A percentile compares a stretch with the other conserved stretches of the same genome.
These are phyloP conservation scores for Catenaria anguillulae DNA, from an alignment of 371 early-diverging fungal species.

Conservation along the genomic window DNA sequence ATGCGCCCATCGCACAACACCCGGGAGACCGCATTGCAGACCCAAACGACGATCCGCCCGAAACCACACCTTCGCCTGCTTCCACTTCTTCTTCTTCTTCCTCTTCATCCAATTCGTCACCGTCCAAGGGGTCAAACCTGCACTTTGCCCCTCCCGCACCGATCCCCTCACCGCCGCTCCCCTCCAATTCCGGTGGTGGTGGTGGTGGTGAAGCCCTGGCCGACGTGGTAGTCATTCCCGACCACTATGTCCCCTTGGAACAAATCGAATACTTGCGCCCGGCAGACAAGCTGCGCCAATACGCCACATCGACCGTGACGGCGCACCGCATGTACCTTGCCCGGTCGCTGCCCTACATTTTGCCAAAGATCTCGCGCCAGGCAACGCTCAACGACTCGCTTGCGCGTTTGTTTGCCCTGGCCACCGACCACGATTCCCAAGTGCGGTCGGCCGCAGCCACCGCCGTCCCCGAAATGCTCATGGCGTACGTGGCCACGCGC, in stretches of 20 bases:
- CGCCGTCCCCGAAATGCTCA: neutral
- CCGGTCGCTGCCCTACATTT: neutral
- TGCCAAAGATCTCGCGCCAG: neutral
- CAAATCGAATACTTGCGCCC: conserved; percentile 6
- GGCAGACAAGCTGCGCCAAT: conserved; percentile 7
- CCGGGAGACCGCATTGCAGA: conserved; percentile 1
- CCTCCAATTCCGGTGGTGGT: no score
- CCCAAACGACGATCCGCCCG: neutral
- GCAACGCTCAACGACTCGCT: neutral
- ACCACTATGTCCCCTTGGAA: conserved; percentile 7
- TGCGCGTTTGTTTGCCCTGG: neutral
- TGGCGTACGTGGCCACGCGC: neutral
- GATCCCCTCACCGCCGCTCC: no score
- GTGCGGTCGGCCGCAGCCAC: neutral
- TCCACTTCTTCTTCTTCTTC: no score
- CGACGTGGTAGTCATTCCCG: conserved; percentile 3
- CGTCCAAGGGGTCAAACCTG: no score
- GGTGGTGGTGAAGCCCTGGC: no score
- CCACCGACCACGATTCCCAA: neutral
- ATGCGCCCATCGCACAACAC: no score
- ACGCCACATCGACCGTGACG: neutral
- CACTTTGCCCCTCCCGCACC: no score
- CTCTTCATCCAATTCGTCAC: no score
- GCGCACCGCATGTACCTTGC: conserved; percentile 4
- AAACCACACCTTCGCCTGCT: no score